Evolutionary conservation across 352 stramenopile species (phyloP).

Genomic region (Pythium phragmitis): DNA sequence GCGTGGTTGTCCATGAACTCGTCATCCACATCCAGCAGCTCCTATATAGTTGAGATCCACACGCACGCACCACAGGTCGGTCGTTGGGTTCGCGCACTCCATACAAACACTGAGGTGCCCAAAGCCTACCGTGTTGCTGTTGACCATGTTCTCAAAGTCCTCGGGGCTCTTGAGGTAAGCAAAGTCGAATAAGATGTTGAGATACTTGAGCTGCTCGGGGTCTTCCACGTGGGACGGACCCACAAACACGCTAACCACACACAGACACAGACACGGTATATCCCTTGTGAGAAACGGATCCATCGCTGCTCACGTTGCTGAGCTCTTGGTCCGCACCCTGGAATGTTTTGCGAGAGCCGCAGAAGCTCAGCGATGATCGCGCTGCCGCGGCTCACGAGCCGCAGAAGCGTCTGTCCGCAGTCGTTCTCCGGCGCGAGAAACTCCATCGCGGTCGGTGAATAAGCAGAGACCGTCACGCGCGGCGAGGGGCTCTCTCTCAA

Average conservation of each 20-base stretch:
- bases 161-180: slow-evolving; percentile 94
- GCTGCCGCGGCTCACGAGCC: slow-evolving; percentile 88
- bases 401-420: slow-evolving; percentile 93
- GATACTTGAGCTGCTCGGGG: slow-evolving; percentile 88
- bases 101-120: neutral
- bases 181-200: slow-evolving; percentile 95
- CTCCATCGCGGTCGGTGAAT: slow-evolving; percentile 48
- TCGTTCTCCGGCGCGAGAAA: slow-evolving; percentile 92
- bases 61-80: too few relatives aligned
- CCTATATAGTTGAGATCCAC: slow-evolving; percentile 13
- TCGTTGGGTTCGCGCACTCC: too few relatives aligned
- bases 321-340: slow-evolving; percentile 40
- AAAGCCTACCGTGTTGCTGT: slow-evolving; percentile 78
- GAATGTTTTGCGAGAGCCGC: slow-evolving; percentile 91
- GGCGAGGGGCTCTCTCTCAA: slow-evolving; percentile 10
- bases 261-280: neutral
- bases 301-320: too few relatives aligned
- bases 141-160: slow-evolving; percentile 93
- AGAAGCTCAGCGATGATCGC: slow-evolving; percentile 93
- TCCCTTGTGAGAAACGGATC: neutral
- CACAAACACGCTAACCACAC: slow-evolving; percentile 69
- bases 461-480: neutral
- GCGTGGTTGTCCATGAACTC: slow-evolving; percentile 81
- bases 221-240: slow-evolving; percentile 85
- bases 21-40: slow-evolving; percentile 71